Base-by-base conservation (phyloP, 2,329 filamentous ascomycete species). In the Neonectria magnoliae region DNA sequence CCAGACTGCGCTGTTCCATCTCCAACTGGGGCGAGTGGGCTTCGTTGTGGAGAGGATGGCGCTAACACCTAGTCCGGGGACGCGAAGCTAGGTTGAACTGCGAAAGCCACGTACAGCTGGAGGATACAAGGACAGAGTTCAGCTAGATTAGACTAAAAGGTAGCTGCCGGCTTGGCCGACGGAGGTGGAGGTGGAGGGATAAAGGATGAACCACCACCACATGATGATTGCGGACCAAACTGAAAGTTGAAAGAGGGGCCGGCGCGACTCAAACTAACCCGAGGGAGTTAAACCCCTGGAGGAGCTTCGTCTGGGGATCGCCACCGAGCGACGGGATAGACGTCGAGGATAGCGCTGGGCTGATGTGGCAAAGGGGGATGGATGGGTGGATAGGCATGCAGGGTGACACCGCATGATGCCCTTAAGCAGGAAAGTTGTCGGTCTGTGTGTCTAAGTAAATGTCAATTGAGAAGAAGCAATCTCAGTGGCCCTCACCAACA, bases 31-130 rank as follows among this genome's bases (percentile, higher is more conserved):
- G 25, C 25, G 42, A 50, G 55, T 45, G 55, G 55, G 55, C 42
- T 36, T 45, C 54, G 13, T 36, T 29, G 55, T 57, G 29, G 55
- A 50, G 44, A 57, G 33, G 54, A n/a, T 52, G 56, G 44, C 16
- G 45, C 44, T 48, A 33, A 27, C 51, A 47, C 29, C 29, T 31
- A 31, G 44, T 16, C 45, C 14, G 22, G 45, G 45, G 25, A 29
- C 6, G 45, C 18, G 4, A 48, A 29, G 7, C 25, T 29, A 11
- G 33, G 33, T 36, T 36, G 33, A 14, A 11, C 33, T 36, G 14
- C 16, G 14, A 16, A 38, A 38, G 14, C 33, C 7, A 31, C 29
- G 29, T 31, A 31, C 29, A 38, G 33, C 13, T 16, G 5, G 33
- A 5, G 14, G 5, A 38, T 13, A 38, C 13, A 38, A 14, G 33